Conservation (phyloP, 495 filamentous ascomycete species). For the Physcia stellaris region DNA sequence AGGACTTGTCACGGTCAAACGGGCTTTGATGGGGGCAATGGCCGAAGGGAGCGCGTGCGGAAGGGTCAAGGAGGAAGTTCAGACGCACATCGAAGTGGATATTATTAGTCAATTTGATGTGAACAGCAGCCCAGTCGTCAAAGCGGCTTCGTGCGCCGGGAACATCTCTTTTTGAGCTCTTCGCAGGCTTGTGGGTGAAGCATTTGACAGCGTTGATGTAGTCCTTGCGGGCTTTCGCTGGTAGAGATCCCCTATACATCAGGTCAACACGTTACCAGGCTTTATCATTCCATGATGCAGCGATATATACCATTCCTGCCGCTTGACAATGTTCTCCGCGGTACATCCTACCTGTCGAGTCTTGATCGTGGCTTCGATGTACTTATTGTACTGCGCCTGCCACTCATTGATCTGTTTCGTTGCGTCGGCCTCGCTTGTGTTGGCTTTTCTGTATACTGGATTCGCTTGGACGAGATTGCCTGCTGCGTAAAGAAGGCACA, state of each 20-base stretch:
- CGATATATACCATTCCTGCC: neutral
- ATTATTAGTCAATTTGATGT: conserved; percentile 46
- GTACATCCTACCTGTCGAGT: neutral
- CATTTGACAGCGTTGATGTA: conserved; percentile 56
- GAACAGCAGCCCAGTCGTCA: conserved; percentile 58
- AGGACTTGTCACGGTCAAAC: neutral
- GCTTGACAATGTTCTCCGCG: neutral
- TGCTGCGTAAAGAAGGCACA: too few species aligned
- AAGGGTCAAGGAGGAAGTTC: too few species aligned
- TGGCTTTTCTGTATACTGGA: too few species aligned
- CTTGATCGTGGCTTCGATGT: neutral
- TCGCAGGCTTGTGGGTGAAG: conserved; percentile 37
- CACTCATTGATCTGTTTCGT: neutral
- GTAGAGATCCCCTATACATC: conserved; percentile 43
- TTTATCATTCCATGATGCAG: too few species aligned
- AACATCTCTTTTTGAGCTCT: conserved; percentile 25
- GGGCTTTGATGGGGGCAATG: neutral
- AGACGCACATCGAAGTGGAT: too few species aligned
- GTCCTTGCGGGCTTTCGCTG: conserved; percentile 30
- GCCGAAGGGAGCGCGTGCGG: too few species aligned
- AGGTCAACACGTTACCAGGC: too few species aligned
- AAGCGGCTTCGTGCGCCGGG: conserved; percentile 41
- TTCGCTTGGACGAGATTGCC: too few species aligned
- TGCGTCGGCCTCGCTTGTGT: neutral
- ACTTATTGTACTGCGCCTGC: conserved; percentile 1